Conservation (phyloP, 768 basidiomycete genomes). For the Lanmaoa pseudosensibilis region DNA sequence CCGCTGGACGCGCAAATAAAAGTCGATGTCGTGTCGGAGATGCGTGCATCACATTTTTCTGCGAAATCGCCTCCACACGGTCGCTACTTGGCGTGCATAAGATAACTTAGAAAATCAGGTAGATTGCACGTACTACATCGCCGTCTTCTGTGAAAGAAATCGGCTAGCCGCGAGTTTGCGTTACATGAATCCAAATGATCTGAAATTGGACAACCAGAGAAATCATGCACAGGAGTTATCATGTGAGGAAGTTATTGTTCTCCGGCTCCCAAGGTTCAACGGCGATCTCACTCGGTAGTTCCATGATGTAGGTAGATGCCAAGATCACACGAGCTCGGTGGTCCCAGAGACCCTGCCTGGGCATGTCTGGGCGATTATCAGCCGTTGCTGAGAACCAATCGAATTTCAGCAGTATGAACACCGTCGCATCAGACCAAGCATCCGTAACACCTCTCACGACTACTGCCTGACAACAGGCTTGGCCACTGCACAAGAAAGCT, state of each 20-base stretch:
- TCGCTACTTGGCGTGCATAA: neutral
- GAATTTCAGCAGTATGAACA: neutral
- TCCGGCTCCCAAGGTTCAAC: neutral
- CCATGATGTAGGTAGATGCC: neutral
- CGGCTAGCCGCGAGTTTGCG: neutral
- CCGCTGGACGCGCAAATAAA: constrained; percentile 67
- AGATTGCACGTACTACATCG: neutral
- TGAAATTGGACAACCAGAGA: neutral
- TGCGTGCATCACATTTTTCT: neutral
- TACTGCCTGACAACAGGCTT: constrained; percentile 42
- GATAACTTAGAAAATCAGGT: neutral
- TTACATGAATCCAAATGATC: neutral
- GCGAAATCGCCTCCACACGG: neutral
- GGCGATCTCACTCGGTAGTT: neutral
- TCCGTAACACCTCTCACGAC: constrained; percentile 53
- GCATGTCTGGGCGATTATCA: neutral
- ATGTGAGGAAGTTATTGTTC: neutral
- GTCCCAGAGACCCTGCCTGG: neutral
- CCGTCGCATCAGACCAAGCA: constrained; percentile 56
- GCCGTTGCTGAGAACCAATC: neutral
- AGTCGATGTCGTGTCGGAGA: neutral
- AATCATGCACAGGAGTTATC: neutral
- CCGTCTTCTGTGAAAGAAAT: too few species aligned
- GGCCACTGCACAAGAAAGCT: constrained; percentile 96
- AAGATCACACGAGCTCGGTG: neutral